Evolutionary conservation across 371 early-diverging fungal species (phyloP).

Genomic region (Rhizopus microsporus): DNA sequence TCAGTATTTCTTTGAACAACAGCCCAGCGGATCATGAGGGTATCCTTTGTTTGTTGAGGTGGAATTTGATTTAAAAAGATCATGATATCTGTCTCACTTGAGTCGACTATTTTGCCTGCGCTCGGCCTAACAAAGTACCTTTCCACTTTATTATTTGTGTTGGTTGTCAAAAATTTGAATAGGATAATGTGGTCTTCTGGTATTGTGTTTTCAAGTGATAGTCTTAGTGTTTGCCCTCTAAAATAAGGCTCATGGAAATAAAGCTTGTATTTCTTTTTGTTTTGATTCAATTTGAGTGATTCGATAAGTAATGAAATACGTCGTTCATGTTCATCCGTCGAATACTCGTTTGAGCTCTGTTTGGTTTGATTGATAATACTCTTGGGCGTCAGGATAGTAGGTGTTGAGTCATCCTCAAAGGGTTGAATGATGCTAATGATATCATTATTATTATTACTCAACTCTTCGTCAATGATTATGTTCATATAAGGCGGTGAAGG

Average conservation of each 20-base stretch:
- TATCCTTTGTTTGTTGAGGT: slow-evolving; percentile 32
- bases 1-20: slow-evolving; percentile 39
- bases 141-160: slow-evolving; percentile 24
- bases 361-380: slow-evolving; percentile 1
- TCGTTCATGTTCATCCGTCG: slow-evolving; percentile 16
- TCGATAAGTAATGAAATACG: slow-evolving; percentile 7
- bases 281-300: slow-evolving; percentile 1
- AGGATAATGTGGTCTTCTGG: slow-evolving; percentile 49
- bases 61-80: slow-evolving; percentile 47
- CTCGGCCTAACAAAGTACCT: slow-evolving; percentile 50
- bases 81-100: slow-evolving; percentile 34
- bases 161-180: slow-evolving; percentile 48
- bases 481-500: slow-evolving; percentile 44
- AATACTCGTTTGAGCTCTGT: not conserved
- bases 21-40: slow-evolving; percentile 47
- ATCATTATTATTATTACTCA: slow-evolving; percentile 3
- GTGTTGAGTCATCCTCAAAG: slow-evolving; percentile 6
- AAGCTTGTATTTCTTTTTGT: slow-evolving; percentile 9
- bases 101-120: slow-evolving; percentile 36
- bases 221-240: slow-evolving; percentile 41
- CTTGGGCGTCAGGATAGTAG: slow-evolving; percentile 14
- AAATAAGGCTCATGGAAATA: slow-evolving; percentile 30
- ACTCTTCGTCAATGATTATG: slow-evolving; percentile 20
- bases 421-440: slow-evolving; percentile 21
- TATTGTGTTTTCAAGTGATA: slow-evolving; percentile 36